Evolutionary conservation across 495 filamentous ascomycete species (phyloP), one percentile per base, ranked within the genome.

Genomic region (Xylaria acuta): DNA sequence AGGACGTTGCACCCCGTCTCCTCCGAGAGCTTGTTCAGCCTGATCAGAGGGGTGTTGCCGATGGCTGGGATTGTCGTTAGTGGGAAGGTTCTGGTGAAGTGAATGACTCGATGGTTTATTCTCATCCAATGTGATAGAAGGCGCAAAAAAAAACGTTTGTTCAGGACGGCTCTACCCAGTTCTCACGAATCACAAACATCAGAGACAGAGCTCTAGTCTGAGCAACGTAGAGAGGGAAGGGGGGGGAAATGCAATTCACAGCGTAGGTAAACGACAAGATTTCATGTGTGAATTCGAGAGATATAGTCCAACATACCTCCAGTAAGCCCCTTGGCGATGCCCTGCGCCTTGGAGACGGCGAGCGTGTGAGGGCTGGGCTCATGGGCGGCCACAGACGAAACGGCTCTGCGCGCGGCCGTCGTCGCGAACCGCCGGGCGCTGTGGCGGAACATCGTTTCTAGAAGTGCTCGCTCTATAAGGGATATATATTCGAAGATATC

Each of bases 1-100:
- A 97, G 90, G 62, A 99, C 86, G 73, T 97, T 92, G 86, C 97
- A 98, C 60, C 95, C 95, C 22, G 96, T 98, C 76, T 97, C 88
- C 72, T 93, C 90, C 25, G 96, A 98, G 69, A 99, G 89, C 20
- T 83, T 87, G 81, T 97, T 95, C 51, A 99, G 87, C 4, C 92
- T 90, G 82, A 99, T 97, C 40, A 99, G 86, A 0, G 96, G 97
- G 0, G 96, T 99, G 82, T 98, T 98, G 73, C 97, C 96, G 84
- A 99, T 98, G 67, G 94, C 94, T 97, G 76, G 73, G 71, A 20
- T n/a, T 16, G 58, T 20, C 5, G 51, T 20, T 56, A 68, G 45
- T 11, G 32, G 40, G 11, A 27, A 18, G 9, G 41, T 12, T n/a
- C 30, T 9, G 4, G 12, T 18, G 41, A 22, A 1, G 6, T 20